These are phyloP conservation scores for Ustilago bromivora DNA, from an alignment of 1,284 basidiomycete genomes.

Conservation along the genomic window DNA sequence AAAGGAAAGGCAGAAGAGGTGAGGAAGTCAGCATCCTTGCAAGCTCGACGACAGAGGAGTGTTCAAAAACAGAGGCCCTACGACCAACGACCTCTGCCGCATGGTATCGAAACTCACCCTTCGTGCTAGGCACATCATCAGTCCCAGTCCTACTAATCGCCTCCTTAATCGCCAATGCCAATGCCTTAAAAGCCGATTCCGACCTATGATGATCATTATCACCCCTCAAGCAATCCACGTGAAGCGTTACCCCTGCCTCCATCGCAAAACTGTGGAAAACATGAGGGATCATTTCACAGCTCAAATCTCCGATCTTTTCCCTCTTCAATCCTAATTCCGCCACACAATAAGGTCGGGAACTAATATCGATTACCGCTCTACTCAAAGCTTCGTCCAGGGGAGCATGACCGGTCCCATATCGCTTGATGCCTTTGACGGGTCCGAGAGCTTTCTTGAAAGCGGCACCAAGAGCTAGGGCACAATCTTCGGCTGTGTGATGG, in stretches of 20 bases:
- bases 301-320: constrained; percentile 94
- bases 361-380: constrained; percentile 96
- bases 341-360: constrained; percentile 93
- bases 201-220: constrained; percentile 98
- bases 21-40: not conserved
- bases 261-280: constrained; percentile 93
- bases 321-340: constrained; percentile 82
- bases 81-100: too few relatives aligned
- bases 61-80: not conserved
- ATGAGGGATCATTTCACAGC: constrained; percentile 92
- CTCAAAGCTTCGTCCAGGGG: constrained; percentile 92
- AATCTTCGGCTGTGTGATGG: constrained; percentile 97
- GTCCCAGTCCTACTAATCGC: constrained; percentile 90
- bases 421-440: constrained; percentile 90
- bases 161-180: constrained; percentile 93
- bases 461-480: constrained; percentile 88
- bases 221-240: constrained; percentile 92
- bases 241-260: constrained; percentile 88
- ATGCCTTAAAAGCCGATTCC: constrained; percentile 97
- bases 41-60: not conserved
- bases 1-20: not conserved
- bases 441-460: constrained; percentile 97
- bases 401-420: constrained; percentile 96
- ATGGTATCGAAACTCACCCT: constrained; percentile 75
- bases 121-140: constrained; percentile 94